These are phyloP conservation scores for Penicillium italicum DNA, from an alignment of 2,329 filamentous ascomycete genomes.

Conservation along the genomic window DNA sequence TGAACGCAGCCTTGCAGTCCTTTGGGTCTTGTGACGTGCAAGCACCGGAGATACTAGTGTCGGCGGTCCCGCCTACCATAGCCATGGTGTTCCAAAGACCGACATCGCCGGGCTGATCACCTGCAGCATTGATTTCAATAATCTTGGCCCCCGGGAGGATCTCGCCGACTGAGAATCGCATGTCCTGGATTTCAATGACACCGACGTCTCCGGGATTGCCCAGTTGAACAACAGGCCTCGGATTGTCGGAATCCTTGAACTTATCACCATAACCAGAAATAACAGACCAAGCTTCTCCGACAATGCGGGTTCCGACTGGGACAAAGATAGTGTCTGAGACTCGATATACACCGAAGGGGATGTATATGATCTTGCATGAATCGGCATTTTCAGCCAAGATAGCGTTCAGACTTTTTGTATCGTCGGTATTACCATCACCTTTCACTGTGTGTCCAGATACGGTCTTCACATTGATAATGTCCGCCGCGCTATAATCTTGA, in stretches of 20 bases:
- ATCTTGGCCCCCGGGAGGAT: constrained; percentile 45
- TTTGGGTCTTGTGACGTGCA: constrained; percentile 38
- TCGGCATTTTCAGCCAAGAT: constrained; percentile 31
- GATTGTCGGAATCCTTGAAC: constrained; percentile 45
- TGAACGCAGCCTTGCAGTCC: constrained; percentile 49
- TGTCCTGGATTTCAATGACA: constrained; percentile 51
- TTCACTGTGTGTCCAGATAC: constrained; percentile 40
- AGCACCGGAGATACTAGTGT: constrained; percentile 37
- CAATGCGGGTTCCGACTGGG: constrained; percentile 49
- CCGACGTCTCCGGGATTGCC: constrained; percentile 52
- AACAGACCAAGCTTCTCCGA: constrained; percentile 54
- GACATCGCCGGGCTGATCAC: constrained; percentile 47
- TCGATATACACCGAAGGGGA: constrained; percentile 38
- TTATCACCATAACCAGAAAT: constrained; percentile 49
- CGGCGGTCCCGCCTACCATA: constrained; percentile 47
- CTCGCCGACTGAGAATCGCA: constrained; percentile 51
- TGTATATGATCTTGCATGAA: constrained; percentile 32
- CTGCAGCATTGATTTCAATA: constrained; percentile 53
- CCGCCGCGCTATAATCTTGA: constrained; percentile 37
- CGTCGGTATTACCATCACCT: constrained; percentile 44
- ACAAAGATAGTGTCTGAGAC: constrained; percentile 48
- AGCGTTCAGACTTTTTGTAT: constrained; percentile 37
- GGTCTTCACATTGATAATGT: constrained; percentile 48
- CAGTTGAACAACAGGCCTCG: constrained; percentile 51
- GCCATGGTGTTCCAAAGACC: constrained; percentile 50